Evolutionary conservation across 2,329 filamentous ascomycete species (phyloP), one percentile per base, ranked within the genome.

Genomic region (Paecilomyces formosus): DNA sequence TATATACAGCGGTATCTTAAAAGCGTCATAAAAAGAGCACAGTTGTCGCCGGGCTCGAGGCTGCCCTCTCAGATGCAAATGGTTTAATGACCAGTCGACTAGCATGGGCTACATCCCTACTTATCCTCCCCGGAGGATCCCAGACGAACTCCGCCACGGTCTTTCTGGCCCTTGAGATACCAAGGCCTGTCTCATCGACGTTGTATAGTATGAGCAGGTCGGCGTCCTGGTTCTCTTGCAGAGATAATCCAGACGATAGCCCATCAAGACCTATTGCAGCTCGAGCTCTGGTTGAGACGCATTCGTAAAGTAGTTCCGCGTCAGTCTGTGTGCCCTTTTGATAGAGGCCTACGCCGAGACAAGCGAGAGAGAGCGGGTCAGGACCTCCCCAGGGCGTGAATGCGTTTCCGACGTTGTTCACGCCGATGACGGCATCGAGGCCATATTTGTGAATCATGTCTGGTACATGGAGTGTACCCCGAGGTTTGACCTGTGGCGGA

Each of bases 401-500:
- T 0, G 87, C 86, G 67, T 90, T 90, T 18, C 87, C 87, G 13
- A 90, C 82, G 65, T 90, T 90, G 66, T 90, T 90, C 39, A 88
- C 79, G 1, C 85, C 82, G 4, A 90, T 79, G 13, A 84, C 84
- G 21, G 80, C 85, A 59, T 85, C 79, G 3, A 90, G 68, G 0
- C 77, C 78, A 60, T 85, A 79, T 22, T 82, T 74, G 45, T 79
- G 76, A 60, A 89, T 86, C 73, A 90, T 76, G 3, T 82, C 74
- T 0, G 82, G 79, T 1, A 89, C 74, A 51, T 84, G 80, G 15
- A 90, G 73, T 0, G 87, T 90, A 1, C 85, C 86, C 60, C 87
- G 78, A 1, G 78, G 74, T 45, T 21, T 45, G 15, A 18, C 35
- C 8, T 45, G 35, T 15, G 35, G 39, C 8, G 39, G 39, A 45